Percentiles rank a stretch among this genome's conserved stretches.
phyloP scores from a whole-genome alignment of 345 rosid genomes.

The Iberis pinnata region DNA sequence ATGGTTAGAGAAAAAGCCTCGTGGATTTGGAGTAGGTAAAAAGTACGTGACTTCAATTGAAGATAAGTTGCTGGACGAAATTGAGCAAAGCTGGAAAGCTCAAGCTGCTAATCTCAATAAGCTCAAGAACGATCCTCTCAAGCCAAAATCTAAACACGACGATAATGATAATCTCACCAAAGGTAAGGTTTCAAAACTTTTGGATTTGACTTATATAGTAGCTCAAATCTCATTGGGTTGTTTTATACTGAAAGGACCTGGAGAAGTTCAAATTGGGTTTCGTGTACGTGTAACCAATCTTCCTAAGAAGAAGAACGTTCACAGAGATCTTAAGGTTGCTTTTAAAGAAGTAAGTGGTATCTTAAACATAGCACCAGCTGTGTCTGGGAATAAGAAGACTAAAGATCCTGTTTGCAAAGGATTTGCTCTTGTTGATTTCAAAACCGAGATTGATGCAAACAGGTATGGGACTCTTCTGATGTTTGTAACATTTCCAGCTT shows the following conservation, averaged over 20 bases:
- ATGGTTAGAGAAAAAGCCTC: conserved; percentile 68
- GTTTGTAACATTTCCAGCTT: no score
- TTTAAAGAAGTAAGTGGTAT: conserved; percentile 61
- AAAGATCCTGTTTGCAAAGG: conserved; percentile 85
- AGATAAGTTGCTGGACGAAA: conserved; percentile 73
- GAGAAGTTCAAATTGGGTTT: conserved; percentile 39
- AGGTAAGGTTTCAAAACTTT: neutral
- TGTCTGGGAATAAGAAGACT: conserved; percentile 78
- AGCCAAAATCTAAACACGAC: conserved; percentile 30
- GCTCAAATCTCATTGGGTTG: conserved; percentile 11
- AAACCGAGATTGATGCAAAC: conserved; percentile 48
- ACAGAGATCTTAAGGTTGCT: conserved; percentile 66
- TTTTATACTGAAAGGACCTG: conserved; percentile 33
- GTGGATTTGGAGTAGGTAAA: conserved; percentile 72
- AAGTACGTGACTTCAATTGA: conserved; percentile 63
- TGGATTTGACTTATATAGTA: neutral
- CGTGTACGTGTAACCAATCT: conserved; percentile 59
- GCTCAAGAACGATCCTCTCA: conserved; percentile 47
- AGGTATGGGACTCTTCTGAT: conserved; percentile 41
- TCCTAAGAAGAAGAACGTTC: conserved; percentile 89
- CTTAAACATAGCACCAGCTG: conserved; percentile 53
- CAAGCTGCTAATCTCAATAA: conserved; percentile 56
- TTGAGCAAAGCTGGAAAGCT: conserved; percentile 56
- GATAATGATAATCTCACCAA: conserved; percentile 17
- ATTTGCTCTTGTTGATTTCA: conserved; percentile 68